Evolutionary conservation across 495 filamentous ascomycete genomes (phyloP), one percentile per base, ranked within the genome.

Genomic region (Tuber melanosporum): DNA sequence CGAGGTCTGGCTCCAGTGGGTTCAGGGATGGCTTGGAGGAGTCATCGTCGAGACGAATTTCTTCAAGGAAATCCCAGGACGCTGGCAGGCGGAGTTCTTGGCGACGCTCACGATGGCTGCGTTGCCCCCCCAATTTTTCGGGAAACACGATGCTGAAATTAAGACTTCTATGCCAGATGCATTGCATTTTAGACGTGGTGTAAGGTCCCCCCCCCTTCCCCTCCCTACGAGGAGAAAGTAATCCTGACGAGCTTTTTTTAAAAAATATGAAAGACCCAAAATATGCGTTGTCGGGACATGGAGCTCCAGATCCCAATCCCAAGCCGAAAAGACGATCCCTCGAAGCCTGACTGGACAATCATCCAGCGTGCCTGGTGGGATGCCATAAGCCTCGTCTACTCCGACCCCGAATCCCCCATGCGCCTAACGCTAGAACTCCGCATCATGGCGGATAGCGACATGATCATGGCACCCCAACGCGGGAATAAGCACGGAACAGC

Each of bases 361-460:
- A 85, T 87, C 3, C 86, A 85, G 72, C 81, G 83, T 15, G 87
- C 87, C 1, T 88, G 87, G 87, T 89, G 87, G 87, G 87, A 88
- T 72, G 85, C 84, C 19, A 86, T 89, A 73, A 83, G 84, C 12
- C 79, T 86, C 1, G 83, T 84, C 32, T 87, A 88, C 80, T 78
- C 77, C 36, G 79, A 86, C 69, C 82, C 85, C 36, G 85, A 82
- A n/a, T 77, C 80, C 3, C 86, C 87, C 6, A 86, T 88, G 84
- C 86, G 88, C 7, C 82, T 89, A 70, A 83, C 85, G 1, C 83
- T 89, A 26, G 88, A 89, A 79, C 75, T 89, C 82, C 85, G 88
- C 49, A 87, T 88, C 73, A 88, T 87, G 82, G 84, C 84, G n/a
- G 82, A 79, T 66, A 87, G 85, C 76, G 81, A 87, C 22, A 77